Base-by-base conservation (phyloP, 177 flowering plant species). In the Telopea speciosissima region DNA sequence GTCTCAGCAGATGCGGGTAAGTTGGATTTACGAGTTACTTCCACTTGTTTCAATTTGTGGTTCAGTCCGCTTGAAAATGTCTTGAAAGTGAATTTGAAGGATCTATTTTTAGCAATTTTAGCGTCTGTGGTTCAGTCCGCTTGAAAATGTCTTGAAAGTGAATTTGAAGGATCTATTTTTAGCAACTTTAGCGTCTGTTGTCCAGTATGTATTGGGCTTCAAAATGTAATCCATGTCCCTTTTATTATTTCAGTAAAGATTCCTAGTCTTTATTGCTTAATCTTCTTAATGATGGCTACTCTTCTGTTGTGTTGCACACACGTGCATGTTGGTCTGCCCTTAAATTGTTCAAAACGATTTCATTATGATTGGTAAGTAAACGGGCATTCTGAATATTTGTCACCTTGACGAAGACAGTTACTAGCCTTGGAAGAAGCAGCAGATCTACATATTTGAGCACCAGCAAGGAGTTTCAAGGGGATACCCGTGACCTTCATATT, bases 361-460 rank as follows among this genome's bases (percentile, higher is more conserved):
- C 8, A 5, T 3, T 65, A 3, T 36, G 40, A 33, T 33, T 33
- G 0, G 2, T 33, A 33, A 24, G 12, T 17, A 19, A 54, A 14
- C 19, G 33, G 21, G 21, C 10, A 61, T 64, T 67, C 75, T 72
- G 68, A 76, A 80, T 76, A 23, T 72, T 63, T 65, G 23, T 72
- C 72, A 42, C 24, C 24, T 63, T 86, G 82, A 73, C 73, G 84
- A 85, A 85, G 87, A 78, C 85, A 87, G 88, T 76, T 72, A 79
- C 76, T 74, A 79, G 74, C 65, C 73, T 58, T 67, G 76, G 71
- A 69, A 74, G 75, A 73, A 78, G 79, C 71, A 71, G 65, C 44
- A 65, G 69, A 64, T 26, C 66, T 8, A 31, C 54, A 7, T 74
- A 84, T 65, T 59, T 56, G 54, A 73, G 26, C 71, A 72, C 68